Percentiles rank a stretch among this genome's conserved stretches.
Conservation (phyloP, 2,329 filamentous ascomycete species). For the Neofusicoccum kwambonambiense region DNA sequence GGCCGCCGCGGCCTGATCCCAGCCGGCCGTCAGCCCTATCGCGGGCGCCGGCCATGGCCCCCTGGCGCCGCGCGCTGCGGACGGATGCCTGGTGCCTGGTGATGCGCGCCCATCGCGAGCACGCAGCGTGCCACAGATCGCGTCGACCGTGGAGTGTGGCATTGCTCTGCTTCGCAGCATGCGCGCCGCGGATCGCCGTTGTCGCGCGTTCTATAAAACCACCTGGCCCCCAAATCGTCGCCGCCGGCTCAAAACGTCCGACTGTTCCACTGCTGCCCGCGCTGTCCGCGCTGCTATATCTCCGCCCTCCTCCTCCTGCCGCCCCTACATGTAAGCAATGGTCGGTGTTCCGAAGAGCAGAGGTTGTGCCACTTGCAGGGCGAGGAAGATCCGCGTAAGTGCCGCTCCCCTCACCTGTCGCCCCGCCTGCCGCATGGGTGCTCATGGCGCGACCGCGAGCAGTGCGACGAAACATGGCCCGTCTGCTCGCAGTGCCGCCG, state of each 20-base stretch:
- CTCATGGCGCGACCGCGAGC: slow-evolving; percentile 14
- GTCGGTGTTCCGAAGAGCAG: slow-evolving; percentile 18
- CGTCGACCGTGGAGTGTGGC: not conserved
- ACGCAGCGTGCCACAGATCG: not conserved
- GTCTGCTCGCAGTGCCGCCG: slow-evolving; percentile 34
- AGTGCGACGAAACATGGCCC: slow-evolving; percentile 37
- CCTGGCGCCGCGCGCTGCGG: not conserved
- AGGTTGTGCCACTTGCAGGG: slow-evolving; percentile 12
- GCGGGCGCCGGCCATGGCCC: not conserved
- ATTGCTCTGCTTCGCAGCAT: no score
- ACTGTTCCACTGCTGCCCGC: not conserved
- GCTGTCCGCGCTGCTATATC: not conserved
- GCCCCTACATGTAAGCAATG: slow-evolving; percentile 1
- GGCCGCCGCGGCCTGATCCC: not conserved
- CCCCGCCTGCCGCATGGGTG: slow-evolving; percentile 7
- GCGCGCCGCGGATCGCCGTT: no score
- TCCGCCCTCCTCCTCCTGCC: not conserved
- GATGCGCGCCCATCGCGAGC: not conserved
- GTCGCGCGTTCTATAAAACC: not conserved
- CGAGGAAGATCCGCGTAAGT: slow-evolving; percentile 17
- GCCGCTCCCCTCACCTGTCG: not conserved
- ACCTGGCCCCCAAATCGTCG: not conserved
- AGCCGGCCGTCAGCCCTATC: not conserved
- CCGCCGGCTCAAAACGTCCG: not conserved
- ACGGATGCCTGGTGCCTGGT: slow-evolving; percentile 4